phyloP scores from a whole-genome alignment of 169 alveolate genomes.

The Plasmodium billcollinsi region DNA sequence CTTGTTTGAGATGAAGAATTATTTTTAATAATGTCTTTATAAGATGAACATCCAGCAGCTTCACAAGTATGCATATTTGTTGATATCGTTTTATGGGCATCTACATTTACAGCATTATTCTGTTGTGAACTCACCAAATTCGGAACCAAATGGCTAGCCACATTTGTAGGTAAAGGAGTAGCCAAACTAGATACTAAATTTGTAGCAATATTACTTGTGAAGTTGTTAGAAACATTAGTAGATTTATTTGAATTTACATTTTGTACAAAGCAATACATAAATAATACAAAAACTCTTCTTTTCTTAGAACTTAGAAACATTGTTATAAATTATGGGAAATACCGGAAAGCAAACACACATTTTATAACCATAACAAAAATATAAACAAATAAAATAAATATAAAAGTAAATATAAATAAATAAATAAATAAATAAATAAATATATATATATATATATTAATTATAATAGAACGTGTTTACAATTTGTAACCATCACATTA shows the following conservation, averaged over 20 bases:
- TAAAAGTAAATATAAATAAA: too few relatives aligned
- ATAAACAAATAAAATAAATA: background rate
- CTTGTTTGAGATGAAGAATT: background rate
- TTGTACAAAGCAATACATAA: background rate
- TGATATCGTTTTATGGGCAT: too few relatives aligned
- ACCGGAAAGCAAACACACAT: conserved; percentile 2
- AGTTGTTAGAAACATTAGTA: background rate
- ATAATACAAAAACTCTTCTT: conserved; percentile 5
- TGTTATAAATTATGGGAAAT: background rate
- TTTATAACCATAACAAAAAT: too few relatives aligned
- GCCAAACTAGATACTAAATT: too few relatives aligned
- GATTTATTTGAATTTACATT: conserved; percentile 19
- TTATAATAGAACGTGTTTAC: too few relatives aligned
- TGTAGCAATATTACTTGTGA: background rate
- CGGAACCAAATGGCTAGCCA: too few relatives aligned
- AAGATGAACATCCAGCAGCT: conserved; percentile 69
- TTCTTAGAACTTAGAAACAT: conserved; percentile 22
- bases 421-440: too few relatives aligned
- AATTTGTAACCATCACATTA: too few relatives aligned
- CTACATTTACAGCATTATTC: too few relatives aligned
- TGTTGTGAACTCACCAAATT: too few relatives aligned
- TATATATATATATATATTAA: too few relatives aligned
- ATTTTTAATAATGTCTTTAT: conserved; percentile 40
- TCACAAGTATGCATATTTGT: conserved; percentile 45
- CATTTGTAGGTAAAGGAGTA: too few relatives aligned